Percentiles rank a stretch among this genome's conserved stretches.
phyloP scores from a whole-genome alignment of 805 yeast species.

The Candida pseudoglaebosa region DNA sequence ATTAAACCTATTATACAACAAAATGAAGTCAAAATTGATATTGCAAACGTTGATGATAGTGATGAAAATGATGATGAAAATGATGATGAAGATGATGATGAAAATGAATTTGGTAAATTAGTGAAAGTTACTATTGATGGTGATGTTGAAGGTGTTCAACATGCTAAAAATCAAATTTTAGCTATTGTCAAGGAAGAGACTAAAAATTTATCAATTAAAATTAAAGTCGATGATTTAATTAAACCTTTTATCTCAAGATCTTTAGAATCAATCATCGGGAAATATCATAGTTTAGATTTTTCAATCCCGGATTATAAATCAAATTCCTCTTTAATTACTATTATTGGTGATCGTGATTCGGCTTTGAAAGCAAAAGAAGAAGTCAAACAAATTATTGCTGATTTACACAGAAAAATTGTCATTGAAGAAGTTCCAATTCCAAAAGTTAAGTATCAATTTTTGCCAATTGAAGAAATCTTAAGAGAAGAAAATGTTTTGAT shows the following conservation, averaged over 20 bases:
- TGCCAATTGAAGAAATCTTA: slow-evolving; percentile 53
- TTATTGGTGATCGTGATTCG: slow-evolving; percentile 70
- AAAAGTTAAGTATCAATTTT: slow-evolving; percentile 60
- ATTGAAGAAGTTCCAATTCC: slow-evolving; percentile 64
- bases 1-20: slow-evolving; percentile 73
- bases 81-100: slow-evolving; percentile 35
- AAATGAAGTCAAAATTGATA: slow-evolving; percentile 67
- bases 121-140: slow-evolving; percentile 70
- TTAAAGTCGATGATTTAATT: slow-evolving; percentile 41
- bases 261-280: slow-evolving; percentile 21
- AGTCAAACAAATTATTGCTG: slow-evolving; percentile 43
- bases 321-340: slow-evolving; percentile 34
- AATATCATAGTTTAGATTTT: slow-evolving; percentile 26
- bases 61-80: slow-evolving; percentile 33
- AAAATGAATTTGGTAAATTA: slow-evolving; percentile 57
- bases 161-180: slow-evolving; percentile 66
- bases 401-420: slow-evolving; percentile 42
- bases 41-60: slow-evolving; percentile 40
- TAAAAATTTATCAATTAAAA: slow-evolving; percentile 48
- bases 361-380: slow-evolving; percentile 53
- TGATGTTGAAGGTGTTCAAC: slow-evolving; percentile 75
- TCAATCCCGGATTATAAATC: slow-evolving; percentile 37
- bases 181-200: slow-evolving; percentile 75
- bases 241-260: slow-evolving; percentile 44
- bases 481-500: slow-evolving; percentile 55